Evolutionary conservation across 345 rosid species (phyloP), one percentile per base, ranked within the genome.

Genomic region (Arabis alpina): DNA sequence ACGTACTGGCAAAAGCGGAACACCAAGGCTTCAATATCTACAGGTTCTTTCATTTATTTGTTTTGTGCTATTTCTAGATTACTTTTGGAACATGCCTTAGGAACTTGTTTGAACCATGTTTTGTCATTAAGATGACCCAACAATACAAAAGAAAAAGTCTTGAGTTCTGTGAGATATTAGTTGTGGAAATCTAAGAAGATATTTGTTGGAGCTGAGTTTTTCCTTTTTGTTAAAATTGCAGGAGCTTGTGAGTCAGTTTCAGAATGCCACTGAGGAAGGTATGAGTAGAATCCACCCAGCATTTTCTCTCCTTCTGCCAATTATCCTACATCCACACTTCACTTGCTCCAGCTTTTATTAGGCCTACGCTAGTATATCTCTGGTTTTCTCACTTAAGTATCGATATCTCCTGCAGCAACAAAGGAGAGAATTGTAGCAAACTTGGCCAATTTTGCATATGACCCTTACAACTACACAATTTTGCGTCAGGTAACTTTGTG

Each of bases 361-460:
- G n/a, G n/a, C n/a, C n/a, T n/a, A n/a, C n/a, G n/a, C n/a, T n/a
- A n/a, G n/a, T n/a, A 13, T 36, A 5, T 69, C 41, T 61, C 53
- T 44, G 10, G 13, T 25, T 72, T 39, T 27, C 50, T 51, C 55
- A 28, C 42, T 57, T 10, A 47, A 8, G 23, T 52, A 34, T 44
- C 19, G 12, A 19, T 40, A 15, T 14, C 13, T 25, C 32, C 34
- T 70, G 72, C 85, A 93, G 97, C 83, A 64, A 77, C 80, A n/a
- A 93, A 91, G 57, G 92, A 91, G 81, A 82, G 73, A 74, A 75
- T 71, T 8, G 89, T 79, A 49, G 97, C 96, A 51, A 91, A 91
- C 68, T 76, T 93, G 83, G 94, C 86, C 0, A 91, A 93, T 76
- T 93, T 93, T 57, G 92, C 97, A 14, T 93, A 91, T 75, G 98